Conservation (phyloP, 2,329 filamentous ascomycete genomes). For the Neofusicoccum umdonicola region DNA sequence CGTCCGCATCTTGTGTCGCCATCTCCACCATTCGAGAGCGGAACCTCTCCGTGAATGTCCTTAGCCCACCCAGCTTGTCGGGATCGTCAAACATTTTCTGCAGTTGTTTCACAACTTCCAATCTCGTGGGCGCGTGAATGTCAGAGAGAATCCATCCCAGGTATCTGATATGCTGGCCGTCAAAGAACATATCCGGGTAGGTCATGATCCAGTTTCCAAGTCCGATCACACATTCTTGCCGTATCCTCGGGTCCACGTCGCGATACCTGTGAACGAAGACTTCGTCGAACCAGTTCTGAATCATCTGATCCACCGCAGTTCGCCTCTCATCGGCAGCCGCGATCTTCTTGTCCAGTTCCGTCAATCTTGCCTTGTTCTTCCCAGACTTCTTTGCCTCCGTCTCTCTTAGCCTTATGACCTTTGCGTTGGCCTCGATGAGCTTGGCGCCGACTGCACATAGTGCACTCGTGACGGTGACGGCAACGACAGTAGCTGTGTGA, state of each 20-base stretch:
- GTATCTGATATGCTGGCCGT: constrained; percentile 86
- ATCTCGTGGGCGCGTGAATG: constrained; percentile 66
- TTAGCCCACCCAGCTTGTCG: constrained; percentile 71
- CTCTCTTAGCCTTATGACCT: constrained; percentile 74
- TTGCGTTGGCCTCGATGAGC: constrained; percentile 70
- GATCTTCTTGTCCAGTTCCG: constrained; percentile 69
- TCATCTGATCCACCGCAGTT: constrained; percentile 65
- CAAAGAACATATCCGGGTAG: constrained; percentile 84
- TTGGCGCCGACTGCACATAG: constrained; percentile 72
- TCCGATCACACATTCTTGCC: constrained; percentile 82
- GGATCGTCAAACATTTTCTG: constrained; percentile 75
- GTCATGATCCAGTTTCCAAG: constrained; percentile 85
- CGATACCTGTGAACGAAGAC: constrained; percentile 95
- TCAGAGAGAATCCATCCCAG: constrained; percentile 95
- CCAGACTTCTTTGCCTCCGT: constrained; percentile 69
- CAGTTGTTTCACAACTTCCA: constrained; percentile 85
- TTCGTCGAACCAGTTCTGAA: constrained; percentile 85
- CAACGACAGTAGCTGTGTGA: constrained; percentile 86
- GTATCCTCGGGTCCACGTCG: constrained; percentile 85
- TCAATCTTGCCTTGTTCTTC: constrained; percentile 75
- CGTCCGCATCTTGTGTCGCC: constrained; percentile 79
- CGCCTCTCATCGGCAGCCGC: constrained; percentile 68
- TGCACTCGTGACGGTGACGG: constrained; percentile 74
- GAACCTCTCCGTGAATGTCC: constrained; percentile 92
- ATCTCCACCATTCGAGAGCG: constrained; percentile 86